phyloP scores from a whole-genome alignment of 2,329 filamentous ascomycete genomes.

The Neofusicoccum sp. region DNA sequence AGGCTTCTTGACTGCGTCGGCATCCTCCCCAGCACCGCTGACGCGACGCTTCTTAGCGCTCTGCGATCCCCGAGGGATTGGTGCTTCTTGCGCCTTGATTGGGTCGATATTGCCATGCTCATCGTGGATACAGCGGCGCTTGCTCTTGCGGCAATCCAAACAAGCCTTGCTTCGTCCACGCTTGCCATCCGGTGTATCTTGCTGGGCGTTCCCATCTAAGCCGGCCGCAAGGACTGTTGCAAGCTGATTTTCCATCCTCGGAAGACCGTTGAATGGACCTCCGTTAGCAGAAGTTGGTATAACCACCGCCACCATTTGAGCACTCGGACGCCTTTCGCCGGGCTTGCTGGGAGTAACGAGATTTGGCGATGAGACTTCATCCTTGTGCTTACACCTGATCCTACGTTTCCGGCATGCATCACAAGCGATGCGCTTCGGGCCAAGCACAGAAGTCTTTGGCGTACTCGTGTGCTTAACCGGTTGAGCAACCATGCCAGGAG shows the following conservation, averaged over 20 bases:
- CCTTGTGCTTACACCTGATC: conserved; percentile 64
- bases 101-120: conserved; percentile 64
- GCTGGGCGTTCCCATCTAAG: conserved; percentile 24
- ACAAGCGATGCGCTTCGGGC: conserved; percentile 60
- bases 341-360: not conserved
- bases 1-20: conserved; percentile 16
- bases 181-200: conserved; percentile 47
- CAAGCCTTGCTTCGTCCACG: conserved; percentile 64
- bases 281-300: not conserved
- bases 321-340: conserved; percentile 8
- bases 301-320: conserved; percentile 16
- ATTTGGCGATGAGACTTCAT: conserved; percentile 41
- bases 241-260: conserved; percentile 26
- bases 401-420: conserved; percentile 62
- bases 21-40: conserved; percentile 17
- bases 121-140: conserved; percentile 67
- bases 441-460: conserved; percentile 58
- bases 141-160: conserved; percentile 65
- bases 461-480: conserved; percentile 46
- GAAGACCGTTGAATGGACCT: conserved; percentile 11
- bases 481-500: not conserved
- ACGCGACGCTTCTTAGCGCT: conserved; percentile 56
- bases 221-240: not conserved
- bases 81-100: conserved; percentile 60
- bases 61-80: conserved; percentile 58